Percentiles rank a stretch among this genome's conserved stretches.
phyloP scores from a whole-genome alignment of 768 basidiomycete genomes.

The Dioszegia hungarica region DNA sequence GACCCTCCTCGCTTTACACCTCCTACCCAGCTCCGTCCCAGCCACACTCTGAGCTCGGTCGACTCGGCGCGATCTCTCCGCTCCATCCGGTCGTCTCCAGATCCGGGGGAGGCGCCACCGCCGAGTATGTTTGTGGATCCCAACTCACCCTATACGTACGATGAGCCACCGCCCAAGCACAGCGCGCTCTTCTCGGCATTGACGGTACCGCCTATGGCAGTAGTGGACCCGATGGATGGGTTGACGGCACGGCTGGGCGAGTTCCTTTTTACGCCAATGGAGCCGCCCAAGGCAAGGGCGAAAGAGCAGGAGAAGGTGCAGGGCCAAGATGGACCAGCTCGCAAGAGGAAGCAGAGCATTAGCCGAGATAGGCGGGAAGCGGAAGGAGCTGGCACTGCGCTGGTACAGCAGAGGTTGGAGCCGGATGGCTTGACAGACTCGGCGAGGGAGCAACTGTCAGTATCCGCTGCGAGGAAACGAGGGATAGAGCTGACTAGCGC shows the following conservation, averaged over 20 bases:
- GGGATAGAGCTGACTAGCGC: not conserved
- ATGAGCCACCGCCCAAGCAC: not conserved
- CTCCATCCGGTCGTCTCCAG: not conserved
- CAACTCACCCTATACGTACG: not conserved
- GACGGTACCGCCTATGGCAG: not conserved
- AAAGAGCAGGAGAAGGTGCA: not conserved
- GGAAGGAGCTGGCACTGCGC: not conserved
- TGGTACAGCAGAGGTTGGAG: slow-evolving; percentile 12
- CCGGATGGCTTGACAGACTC: slow-evolving; percentile 29
- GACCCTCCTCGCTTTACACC: no score
- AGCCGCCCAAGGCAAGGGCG: not conserved
- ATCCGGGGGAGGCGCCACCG: not conserved
- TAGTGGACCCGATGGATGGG: slow-evolving; percentile 22
- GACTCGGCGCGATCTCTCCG: not conserved
- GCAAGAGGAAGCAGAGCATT: slow-evolving; percentile 1
- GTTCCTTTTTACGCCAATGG: slow-evolving; percentile 25
- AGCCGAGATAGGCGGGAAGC: not conserved
- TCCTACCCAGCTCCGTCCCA: not conserved
- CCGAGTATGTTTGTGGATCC: slow-evolving; percentile 2
- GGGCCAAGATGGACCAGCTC: not conserved
- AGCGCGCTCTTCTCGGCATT: slow-evolving; percentile 3
- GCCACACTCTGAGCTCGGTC: not conserved
- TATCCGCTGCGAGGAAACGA: not conserved
- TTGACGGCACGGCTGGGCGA: slow-evolving; percentile 35
- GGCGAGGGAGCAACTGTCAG: slow-evolving; percentile 27